Evolutionary conservation across 345 rosid genomes (phyloP).

Genomic region (Hibiscus trionum): DNA sequence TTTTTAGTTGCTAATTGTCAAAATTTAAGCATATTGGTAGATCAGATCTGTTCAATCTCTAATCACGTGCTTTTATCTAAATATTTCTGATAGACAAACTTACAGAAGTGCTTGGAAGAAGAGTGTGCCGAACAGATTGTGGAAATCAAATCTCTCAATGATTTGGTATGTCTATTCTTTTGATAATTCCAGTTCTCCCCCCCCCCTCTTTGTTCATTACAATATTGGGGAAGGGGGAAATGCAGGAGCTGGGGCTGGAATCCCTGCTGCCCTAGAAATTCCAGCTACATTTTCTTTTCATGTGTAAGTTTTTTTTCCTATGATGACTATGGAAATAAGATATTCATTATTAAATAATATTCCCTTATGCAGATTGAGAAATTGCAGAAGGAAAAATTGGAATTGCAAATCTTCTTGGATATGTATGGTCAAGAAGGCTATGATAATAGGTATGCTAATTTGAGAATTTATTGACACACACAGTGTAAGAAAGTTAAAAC

Average conservation of each 20-base stretch:
- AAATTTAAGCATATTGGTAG: not conserved
- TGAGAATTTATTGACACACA: not conserved
- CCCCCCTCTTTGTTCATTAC: not conserved
- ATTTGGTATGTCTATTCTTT: constrained; percentile 29
- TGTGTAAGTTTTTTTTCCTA: not conserved
- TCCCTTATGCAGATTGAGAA: constrained; percentile 60
- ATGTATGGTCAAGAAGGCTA: constrained; percentile 62
- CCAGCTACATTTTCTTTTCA: not conserved
- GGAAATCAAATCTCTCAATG: constrained; percentile 59
- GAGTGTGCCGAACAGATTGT: constrained; percentile 58
- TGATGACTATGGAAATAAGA: not conserved
- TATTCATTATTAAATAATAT: constrained; percentile 5
- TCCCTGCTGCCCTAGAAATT: not conserved
- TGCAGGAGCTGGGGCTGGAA: not conserved
- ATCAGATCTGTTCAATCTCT: not conserved
- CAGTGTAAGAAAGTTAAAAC: not conserved
- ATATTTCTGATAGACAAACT: constrained; percentile 40
- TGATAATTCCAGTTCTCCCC: not conserved
- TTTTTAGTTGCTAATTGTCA: not conserved
- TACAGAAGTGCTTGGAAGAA: constrained; percentile 47
- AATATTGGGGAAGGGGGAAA: not conserved
- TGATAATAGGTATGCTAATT: constrained; percentile 55
- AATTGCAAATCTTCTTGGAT: constrained; percentile 63
- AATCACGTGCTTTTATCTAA: constrained; percentile 1
- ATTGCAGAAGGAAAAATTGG: constrained; percentile 61